Evolutionary conservation across 2,329 filamentous ascomycete species (phyloP), one percentile per base, ranked within the genome.

Genomic region (Sporothrix brasiliensis): DNA sequence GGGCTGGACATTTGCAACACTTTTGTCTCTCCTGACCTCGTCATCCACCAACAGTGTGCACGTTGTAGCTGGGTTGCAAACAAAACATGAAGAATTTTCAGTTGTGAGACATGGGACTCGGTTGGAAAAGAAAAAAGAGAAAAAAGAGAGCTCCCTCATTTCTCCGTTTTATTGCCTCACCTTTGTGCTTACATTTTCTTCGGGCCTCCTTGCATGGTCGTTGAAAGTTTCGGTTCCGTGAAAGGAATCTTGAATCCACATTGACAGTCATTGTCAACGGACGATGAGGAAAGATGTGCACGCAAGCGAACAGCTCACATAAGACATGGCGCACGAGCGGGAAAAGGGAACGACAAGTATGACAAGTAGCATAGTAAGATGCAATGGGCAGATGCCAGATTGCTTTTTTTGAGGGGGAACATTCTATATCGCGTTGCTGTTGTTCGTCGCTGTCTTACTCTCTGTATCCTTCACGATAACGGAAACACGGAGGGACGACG

Each of bases 241-340:
- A 49, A 27, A 19, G 44, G 44, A 65, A 50, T 30, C 19, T 14
- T 50, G 24, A 50, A 34, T 50, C 61, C 61, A 65, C 61, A 30
- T 9, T n/a, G 10, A 19, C 30, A 50, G 50, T 19, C 3, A 30
- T 65, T 65, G 60, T 34, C 11, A 50, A 49, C 24, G 21, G 44
- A 65, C 60, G 47, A 67, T 21, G 49, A 41, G 63, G 30, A 67
- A 67, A 67, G 63, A 67, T 67, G 49, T 52, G 63, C 63, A 53
- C 49, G 24, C 27, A 67, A 67, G 49, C 27, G n/a, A 41, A 53
- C 30, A 53, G 63, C 63, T 67, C 49, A 53, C 49, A 53, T 53
- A 44, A 67, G 65, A 67, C 65, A 65, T 34, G 13, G 44, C 21
- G 39, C 27, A 4, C 21, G 49, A 39, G 30, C 10, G 49, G 14